These are phyloP conservation scores for Narthecium ossifragum DNA, from an alignment of 106 monocot species.

Conservation along the genomic window DNA sequence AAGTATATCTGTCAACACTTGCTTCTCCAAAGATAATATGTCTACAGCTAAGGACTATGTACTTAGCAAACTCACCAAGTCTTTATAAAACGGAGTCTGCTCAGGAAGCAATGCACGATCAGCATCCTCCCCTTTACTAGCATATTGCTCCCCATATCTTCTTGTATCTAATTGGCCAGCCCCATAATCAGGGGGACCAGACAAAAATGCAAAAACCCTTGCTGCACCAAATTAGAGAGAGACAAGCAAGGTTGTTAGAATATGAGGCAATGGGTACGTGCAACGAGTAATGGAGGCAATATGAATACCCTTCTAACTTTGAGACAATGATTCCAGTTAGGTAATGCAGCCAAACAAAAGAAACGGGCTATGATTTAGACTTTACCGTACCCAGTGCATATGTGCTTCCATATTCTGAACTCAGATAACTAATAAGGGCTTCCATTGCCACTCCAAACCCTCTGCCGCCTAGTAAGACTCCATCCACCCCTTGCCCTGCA, in stretches of 20 bases:
- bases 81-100: constrained; percentile 96
- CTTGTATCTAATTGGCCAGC: constrained; percentile 94
- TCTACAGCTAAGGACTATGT: neutral
- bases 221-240: too few relatives aligned
- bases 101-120: constrained; percentile 95
- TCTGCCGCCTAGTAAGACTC: constrained; percentile 75
- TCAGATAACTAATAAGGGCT: constrained; percentile 72
- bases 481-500: constrained; percentile 70
- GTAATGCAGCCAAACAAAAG: neutral
- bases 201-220: constrained; percentile 97
- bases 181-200: constrained; percentile 99
- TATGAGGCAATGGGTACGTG: too few relatives aligned
- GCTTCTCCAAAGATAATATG: constrained; percentile 8
- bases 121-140: constrained; percentile 93
- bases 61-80: constrained; percentile 64
- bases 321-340: constrained; percentile 3
- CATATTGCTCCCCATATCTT: constrained; percentile 98
- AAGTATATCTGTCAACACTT: constrained; percentile 35
- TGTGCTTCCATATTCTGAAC: constrained; percentile 92
- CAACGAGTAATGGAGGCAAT: too few relatives aligned
- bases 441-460: constrained; percentile 93
- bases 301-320: too few relatives aligned
- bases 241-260: too few relatives aligned
- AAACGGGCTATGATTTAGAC: constrained; percentile 7
- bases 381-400: constrained; percentile 87